A percentile compares a stretch with the other conserved stretches of the same genome.
Conservation (phyloP, 768 basidiomycete genomes). For the Boletellus emodensis region DNA sequence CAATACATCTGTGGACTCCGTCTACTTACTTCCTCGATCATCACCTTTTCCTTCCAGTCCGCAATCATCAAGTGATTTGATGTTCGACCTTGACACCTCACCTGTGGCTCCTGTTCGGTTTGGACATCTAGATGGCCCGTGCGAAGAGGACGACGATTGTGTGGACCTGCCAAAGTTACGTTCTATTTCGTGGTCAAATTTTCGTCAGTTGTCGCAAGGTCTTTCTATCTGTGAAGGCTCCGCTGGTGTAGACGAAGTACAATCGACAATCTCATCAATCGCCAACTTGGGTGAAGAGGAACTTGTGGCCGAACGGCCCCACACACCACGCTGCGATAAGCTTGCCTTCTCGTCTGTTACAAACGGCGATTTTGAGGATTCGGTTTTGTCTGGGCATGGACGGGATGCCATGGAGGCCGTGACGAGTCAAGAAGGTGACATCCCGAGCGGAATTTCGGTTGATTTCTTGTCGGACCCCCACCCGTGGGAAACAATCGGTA, state of each 20-base stretch:
- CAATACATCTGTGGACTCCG: neutral
- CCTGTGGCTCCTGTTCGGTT: constrained; percentile 4
- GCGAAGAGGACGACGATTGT: neutral
- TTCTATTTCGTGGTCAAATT: neutral
- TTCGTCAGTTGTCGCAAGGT: neutral
- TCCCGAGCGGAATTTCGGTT: constrained; percentile 8
- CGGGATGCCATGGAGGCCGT: neutral
- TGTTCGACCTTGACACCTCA: constrained; percentile 25
- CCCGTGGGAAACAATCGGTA: constrained; percentile 31
- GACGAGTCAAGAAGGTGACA: neutral
- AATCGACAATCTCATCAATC: neutral
- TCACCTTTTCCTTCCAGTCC: constrained; percentile 20
- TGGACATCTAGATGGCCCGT: neutral
- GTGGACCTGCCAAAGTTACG: neutral
- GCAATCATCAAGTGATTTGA: constrained; percentile 10
- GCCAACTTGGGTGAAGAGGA: neutral
- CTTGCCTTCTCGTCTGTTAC: neutral
- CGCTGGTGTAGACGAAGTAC: neutral
- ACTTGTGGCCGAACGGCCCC: neutral
- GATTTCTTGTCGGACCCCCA: constrained; percentile 30
- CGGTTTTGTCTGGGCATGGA: neutral
- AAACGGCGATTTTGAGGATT: neutral
- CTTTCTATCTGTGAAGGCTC: neutral
- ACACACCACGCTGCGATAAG: neutral
- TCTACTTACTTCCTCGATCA: constrained; percentile 17